phyloP scores from a whole-genome alignment of 768 basidiomycete genomes.

The Brasilioporus rufonigricans region DNA sequence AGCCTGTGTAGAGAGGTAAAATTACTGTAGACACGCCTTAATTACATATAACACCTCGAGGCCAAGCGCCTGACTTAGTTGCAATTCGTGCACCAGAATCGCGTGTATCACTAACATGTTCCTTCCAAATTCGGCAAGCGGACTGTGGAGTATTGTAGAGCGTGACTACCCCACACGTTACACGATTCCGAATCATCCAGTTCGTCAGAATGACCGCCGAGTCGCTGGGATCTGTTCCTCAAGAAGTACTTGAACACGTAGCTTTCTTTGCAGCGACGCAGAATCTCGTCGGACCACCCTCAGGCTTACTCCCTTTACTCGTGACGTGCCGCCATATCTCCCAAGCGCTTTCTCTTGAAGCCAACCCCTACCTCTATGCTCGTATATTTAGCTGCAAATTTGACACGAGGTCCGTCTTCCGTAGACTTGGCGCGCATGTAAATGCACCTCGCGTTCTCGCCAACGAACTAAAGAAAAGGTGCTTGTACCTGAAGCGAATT shows the following conservation, averaged over 20 bases:
- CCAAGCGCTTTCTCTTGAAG: constrained; percentile 45
- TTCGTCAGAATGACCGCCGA: constrained; percentile 10
- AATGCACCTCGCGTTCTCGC: constrained; percentile 47
- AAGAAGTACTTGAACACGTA: constrained; percentile 78
- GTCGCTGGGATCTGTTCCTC: constrained; percentile 55
- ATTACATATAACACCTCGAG: not conserved
- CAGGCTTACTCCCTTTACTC: constrained; percentile 55
- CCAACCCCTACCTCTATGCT: constrained; percentile 72
- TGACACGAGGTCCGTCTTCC: constrained; percentile 50
- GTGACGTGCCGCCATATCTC: constrained; percentile 47
- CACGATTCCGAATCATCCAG: not conserved
- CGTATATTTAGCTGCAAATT: constrained; percentile 68
- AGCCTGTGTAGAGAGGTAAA: constrained; percentile 44
- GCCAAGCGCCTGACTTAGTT: not conserved
- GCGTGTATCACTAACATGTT: not conserved
- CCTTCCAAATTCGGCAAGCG: constrained; percentile 8
- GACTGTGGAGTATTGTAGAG: too few relatives aligned
- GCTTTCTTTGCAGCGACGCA: constrained; percentile 61
- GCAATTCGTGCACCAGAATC: not conserved
- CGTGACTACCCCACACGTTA: not conserved
- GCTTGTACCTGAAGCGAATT: constrained; percentile 54
- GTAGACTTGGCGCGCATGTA: constrained; percentile 46
- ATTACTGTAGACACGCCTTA: constrained; percentile 4
- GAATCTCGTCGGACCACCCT: constrained; percentile 57
- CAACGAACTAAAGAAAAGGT: constrained; percentile 65